Conservation (phyloP, 2,329 filamentous ascomycete genomes). For the Colletotrichum simmondsii region DNA sequence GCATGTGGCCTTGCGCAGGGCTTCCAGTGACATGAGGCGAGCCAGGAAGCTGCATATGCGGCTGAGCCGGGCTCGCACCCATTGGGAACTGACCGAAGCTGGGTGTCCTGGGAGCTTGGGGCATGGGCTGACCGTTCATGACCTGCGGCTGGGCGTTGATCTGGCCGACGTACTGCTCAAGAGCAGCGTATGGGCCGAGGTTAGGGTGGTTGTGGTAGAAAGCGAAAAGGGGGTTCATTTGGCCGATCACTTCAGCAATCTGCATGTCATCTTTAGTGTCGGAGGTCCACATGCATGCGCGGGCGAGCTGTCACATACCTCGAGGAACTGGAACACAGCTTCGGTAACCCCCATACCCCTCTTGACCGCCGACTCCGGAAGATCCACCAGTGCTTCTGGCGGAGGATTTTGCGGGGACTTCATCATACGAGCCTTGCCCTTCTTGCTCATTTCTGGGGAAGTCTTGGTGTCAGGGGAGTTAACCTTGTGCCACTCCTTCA, state of each 20-base stretch:
- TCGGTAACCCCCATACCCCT: constrained; percentile 68
- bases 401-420: constrained; percentile 70
- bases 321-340: constrained; percentile 72
- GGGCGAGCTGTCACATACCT: constrained; percentile 54
- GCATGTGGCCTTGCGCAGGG: constrained; percentile 71
- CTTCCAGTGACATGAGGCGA: constrained; percentile 70
- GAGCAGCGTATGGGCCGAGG: constrained; percentile 66
- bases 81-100: constrained; percentile 68
- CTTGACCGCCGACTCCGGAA: constrained; percentile 70
- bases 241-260: constrained; percentile 74
- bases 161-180: constrained; percentile 69
- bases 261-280: constrained; percentile 46
- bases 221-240: constrained; percentile 72
- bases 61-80: constrained; percentile 68
- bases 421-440: constrained; percentile 67
- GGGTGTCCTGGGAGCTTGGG: constrained; percentile 62
- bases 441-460: constrained; percentile 76
- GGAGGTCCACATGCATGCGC: constrained; percentile 7
- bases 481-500: constrained; percentile 72
- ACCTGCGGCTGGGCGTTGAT: constrained; percentile 52
- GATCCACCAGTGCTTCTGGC: constrained; percentile 65
- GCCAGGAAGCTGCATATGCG: constrained; percentile 70
- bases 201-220: constrained; percentile 66
- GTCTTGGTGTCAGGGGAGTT: constrained; percentile 68
- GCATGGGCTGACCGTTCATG: constrained; percentile 62